A percentile compares a stretch with the other conserved stretches of the same genome.
These are phyloP conservation scores for Colletotrichum magnum DNA, from an alignment of 2,329 filamentous ascomycete species.

Conservation along the genomic window DNA sequence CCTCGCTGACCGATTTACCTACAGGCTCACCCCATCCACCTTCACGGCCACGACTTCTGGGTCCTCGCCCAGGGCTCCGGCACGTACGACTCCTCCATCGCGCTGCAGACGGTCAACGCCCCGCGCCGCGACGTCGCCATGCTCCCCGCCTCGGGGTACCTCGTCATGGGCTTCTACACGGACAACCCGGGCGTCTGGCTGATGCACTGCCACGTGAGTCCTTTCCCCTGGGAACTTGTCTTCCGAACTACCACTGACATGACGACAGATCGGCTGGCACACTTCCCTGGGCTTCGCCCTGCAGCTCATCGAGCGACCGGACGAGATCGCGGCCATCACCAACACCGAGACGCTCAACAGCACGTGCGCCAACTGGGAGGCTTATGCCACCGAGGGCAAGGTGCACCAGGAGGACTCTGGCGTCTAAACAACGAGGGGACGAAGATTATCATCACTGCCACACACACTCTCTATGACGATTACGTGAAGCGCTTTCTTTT, in stretches of 20 bases:
- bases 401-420: slow-evolving; percentile 44
- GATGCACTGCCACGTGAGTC: slow-evolving; percentile 60
- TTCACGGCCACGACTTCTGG: slow-evolving; percentile 61
- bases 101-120: slow-evolving; percentile 55
- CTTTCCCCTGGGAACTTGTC: neutral
- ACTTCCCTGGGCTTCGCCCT: slow-evolving; percentile 43
- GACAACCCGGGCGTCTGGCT: slow-evolving; percentile 66
- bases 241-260: neutral
- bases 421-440: slow-evolving; percentile 28
- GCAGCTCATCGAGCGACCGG: slow-evolving; percentile 44
- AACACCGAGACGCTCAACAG: slow-evolving; percentile 31
- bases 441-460: no score
- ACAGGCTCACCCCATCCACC: slow-evolving; percentile 61
- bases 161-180: slow-evolving; percentile 65
- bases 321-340: slow-evolving; percentile 40
- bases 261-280: slow-evolving; percentile 40
- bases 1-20: neutral
- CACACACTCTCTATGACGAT: slow-evolving; percentile 16
- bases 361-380: slow-evolving; percentile 40
- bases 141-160: slow-evolving; percentile 58
- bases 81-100: slow-evolving; percentile 43
- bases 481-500: slow-evolving; percentile 2
- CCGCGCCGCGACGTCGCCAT: slow-evolving; percentile 67
- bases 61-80: slow-evolving; percentile 46
- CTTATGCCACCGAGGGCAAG: slow-evolving; percentile 26